A percentile compares a stretch with the other conserved stretches of the same genome.
Evolutionary conservation across 169 alveolate species (phyloP).

Genomic region (Fabrea salina): DNA sequence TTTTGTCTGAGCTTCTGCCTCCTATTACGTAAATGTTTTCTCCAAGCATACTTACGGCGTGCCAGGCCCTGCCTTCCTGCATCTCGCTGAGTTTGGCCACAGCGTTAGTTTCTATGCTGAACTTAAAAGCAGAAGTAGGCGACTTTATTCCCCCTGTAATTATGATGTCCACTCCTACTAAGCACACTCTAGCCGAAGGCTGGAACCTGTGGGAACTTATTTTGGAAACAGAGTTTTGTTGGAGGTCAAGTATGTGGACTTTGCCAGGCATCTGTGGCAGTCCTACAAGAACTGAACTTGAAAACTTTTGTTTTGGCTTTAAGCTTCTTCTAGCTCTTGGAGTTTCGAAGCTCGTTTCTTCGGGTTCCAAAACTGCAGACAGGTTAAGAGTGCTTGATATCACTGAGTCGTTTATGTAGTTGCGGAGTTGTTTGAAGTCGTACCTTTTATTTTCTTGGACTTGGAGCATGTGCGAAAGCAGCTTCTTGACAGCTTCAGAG

Average conservation of each 20-base stretch:
- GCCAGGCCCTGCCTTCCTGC: conserved; percentile 15
- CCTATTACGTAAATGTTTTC: background rate
- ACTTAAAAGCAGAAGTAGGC: background rate
- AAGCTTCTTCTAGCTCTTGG: background rate
- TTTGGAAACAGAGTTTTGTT: background rate
- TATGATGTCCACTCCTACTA: background rate
- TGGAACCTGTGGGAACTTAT: background rate
- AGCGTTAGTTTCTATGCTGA: background rate
- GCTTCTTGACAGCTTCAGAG: background rate
- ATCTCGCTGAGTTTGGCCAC: conserved; percentile 1
- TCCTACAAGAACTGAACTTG: background rate
- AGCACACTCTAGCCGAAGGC: background rate
- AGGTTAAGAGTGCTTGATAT: background rate
- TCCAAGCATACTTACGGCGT: background rate
- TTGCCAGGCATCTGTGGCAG: conserved; percentile 24
- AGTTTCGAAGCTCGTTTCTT: background rate
- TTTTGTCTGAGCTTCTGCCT: conserved; percentile 2
- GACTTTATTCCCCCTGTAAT: conserved; percentile 29
- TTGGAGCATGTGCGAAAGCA: background rate
- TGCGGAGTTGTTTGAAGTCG: background rate
- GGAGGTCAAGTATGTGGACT: background rate
- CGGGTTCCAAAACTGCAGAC: background rate
- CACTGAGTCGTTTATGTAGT: background rate
- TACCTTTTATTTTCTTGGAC: conserved; percentile 18
- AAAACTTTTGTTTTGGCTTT: background rate